These are phyloP conservation scores for Claviceps maximensis DNA, from an alignment of 2,329 filamentous ascomycete genomes.

Conservation along the genomic window DNA sequence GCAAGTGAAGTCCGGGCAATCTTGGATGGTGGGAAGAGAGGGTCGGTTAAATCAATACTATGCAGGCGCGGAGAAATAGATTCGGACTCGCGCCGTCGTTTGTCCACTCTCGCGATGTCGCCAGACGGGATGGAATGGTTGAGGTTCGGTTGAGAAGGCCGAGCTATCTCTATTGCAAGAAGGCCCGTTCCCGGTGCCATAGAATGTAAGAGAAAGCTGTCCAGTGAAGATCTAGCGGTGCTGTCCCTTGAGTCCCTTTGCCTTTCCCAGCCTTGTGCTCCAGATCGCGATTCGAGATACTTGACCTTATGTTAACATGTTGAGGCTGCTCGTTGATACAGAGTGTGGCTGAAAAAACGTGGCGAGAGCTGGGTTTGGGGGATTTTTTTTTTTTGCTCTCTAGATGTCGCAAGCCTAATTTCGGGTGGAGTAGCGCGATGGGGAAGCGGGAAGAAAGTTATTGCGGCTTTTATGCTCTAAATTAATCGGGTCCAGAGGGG, in stretches of 20 bases:
- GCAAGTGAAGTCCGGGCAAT: slow-evolving; percentile 35
- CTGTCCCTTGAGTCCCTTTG: no score
- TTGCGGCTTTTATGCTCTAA: neutral
- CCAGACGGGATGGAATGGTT: slow-evolving; percentile 24
- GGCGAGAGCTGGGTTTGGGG: slow-evolving; percentile 25
- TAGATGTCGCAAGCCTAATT: slow-evolving; percentile 5
- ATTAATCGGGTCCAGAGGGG: no score
- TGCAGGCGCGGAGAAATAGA: slow-evolving; percentile 25
- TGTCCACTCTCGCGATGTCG: slow-evolving; percentile 26
- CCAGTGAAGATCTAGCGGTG: no score
- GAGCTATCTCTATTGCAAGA: slow-evolving; percentile 38
- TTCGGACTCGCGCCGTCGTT: slow-evolving; percentile 35
- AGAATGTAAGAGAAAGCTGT: slow-evolving; percentile 9
- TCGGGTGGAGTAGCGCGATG: neutral
- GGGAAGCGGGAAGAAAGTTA: neutral
- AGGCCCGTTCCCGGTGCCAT: slow-evolving; percentile 43
- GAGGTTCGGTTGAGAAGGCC: slow-evolving; percentile 22
- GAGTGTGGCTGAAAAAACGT: slow-evolving; percentile 32
- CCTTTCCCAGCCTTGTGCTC: neutral
- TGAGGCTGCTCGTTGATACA: slow-evolving; percentile 19
- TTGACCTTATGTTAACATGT: slow-evolving; percentile 21
- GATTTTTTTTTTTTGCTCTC: slow-evolving; percentile 15
- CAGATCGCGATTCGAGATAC: slow-evolving; percentile 3
- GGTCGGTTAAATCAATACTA: slow-evolving; percentile 17
- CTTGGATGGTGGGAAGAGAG: slow-evolving; percentile 39